phyloP scores from a whole-genome alignment of 108 stramenopile species.

The Cyclotella atomus region DNA sequence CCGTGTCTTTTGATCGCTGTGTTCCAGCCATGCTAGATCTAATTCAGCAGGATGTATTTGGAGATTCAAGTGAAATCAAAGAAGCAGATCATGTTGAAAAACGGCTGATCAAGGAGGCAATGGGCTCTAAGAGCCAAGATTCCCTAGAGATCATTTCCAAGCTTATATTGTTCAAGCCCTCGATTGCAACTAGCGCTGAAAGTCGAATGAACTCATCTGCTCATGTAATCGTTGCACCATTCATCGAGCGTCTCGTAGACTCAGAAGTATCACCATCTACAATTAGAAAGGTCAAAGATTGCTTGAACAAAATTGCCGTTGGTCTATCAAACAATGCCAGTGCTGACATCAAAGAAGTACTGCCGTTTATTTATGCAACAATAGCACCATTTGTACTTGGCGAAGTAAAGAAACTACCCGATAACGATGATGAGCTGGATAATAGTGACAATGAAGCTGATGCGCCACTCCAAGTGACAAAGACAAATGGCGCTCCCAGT shows the following conservation, averaged over 20 bases:
- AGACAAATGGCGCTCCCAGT: constrained; percentile 15
- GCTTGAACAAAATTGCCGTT: constrained; percentile 84
- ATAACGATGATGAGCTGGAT: constrained; percentile 39
- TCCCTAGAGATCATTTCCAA: constrained; percentile 79
- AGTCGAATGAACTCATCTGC: constrained; percentile 59
- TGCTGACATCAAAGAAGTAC: constrained; percentile 68
- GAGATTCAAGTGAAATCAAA: constrained; percentile 80
- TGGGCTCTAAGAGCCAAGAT: constrained; percentile 81
- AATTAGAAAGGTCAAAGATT: constrained; percentile 78
- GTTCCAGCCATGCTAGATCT: constrained; percentile 87
- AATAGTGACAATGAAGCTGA: constrained; percentile 57
- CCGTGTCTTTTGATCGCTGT: constrained; percentile 58
- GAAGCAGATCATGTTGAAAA: constrained; percentile 73
- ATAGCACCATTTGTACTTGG: constrained; percentile 70
- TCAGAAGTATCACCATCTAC: constrained; percentile 55
- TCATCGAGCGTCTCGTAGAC: constrained; percentile 71
- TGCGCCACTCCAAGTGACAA: constrained; percentile 60
- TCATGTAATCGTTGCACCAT: constrained; percentile 72
- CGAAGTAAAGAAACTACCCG: neutral
- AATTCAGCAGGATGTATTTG: constrained; percentile 88
- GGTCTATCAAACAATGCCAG: constrained; percentile 91
- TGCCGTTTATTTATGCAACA: constrained; percentile 85
- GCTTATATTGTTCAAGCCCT: constrained; percentile 69
- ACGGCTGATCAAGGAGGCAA: constrained; percentile 88
- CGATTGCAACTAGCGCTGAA: constrained; percentile 38